phyloP scores from a whole-genome alignment of 352 stramenopile species.

The Phytophthora quininea region DNA sequence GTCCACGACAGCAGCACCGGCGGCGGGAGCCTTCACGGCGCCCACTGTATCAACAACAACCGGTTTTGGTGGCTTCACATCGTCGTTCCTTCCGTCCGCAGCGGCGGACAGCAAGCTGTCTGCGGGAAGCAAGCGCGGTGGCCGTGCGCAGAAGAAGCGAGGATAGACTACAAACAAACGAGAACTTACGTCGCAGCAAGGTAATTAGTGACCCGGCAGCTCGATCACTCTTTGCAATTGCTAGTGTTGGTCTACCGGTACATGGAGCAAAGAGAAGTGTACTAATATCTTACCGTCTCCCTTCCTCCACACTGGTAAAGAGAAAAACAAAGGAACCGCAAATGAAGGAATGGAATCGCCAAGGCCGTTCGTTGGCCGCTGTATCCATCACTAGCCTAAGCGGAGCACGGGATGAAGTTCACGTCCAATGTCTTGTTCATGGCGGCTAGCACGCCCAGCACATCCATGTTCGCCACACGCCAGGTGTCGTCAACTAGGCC shows the following conservation, averaged over 20 bases:
- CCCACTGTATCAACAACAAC: conserved; percentile 39
- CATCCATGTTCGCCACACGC: conserved; percentile 72
- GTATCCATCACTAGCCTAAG: conserved; percentile 29
- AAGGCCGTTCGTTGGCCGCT: conserved; percentile 10
- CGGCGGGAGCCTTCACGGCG: conserved; percentile 37
- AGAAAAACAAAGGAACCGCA: conserved; percentile 31
- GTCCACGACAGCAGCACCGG: conserved; percentile 16
- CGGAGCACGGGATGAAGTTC: conserved; percentile 71
- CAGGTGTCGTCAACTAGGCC: conserved; percentile 80
- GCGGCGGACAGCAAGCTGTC: conserved; percentile 14
- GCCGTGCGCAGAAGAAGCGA: conserved; percentile 56
- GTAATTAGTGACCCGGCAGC: conserved; percentile 21
- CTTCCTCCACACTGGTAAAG: conserved; percentile 22
- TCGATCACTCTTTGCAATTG: background rate
- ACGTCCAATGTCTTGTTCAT: conserved; percentile 75
- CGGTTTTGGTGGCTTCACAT: conserved; percentile 52
- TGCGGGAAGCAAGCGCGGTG: conserved; percentile 40
- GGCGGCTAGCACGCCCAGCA: conserved; percentile 56
- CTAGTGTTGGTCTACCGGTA: background rate
- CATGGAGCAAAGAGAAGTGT: conserved; percentile 27
- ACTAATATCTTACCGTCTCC: conserved; percentile 37
- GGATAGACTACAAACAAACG: conserved; percentile 23
- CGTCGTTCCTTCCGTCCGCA: conserved; percentile 51
- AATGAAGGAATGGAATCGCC: conserved; percentile 38
- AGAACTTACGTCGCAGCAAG: background rate